Evolutionary conservation across 768 basidiomycete genomes (phyloP), one percentile per base, ranked within the genome.

Genomic region (Chlorophyllum brunneum): DNA sequence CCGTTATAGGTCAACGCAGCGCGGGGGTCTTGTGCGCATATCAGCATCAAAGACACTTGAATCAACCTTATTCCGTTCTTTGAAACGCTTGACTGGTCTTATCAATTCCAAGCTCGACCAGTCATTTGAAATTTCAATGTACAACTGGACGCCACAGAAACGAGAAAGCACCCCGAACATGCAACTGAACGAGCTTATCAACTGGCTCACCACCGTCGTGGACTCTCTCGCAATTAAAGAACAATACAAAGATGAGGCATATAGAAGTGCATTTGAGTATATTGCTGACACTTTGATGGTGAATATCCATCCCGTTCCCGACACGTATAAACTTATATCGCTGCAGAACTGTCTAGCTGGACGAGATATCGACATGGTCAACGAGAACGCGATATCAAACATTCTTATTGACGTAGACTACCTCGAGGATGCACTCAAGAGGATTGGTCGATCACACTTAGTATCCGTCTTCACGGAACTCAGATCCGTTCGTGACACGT

Each of bases 131-230:
- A 76, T 95, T 37, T 88, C 95, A 3, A 92, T 95, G 68, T 98
- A 98, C 65, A 85, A 95, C 61, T 98, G 94, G 94, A 88, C 86
- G 30, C 88, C 92, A 7, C 71, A 75, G 29, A 65, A 72, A 9
- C 80, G 82, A 29, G 86, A 90, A 63, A 76, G 79, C 53, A 82
- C 82, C 30, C 92, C 95, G 38, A 95, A 92, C 79, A 87, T 88
- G 80, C 98, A 98, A 68, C 77, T 98, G 2, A 88, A 92, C 65
- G 95, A 98, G 66, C 81, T 98, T 61, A 82, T 95, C 65, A 94
- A 93, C 65, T 99, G 95, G 89, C 77, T 98, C 47, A 95, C 88
- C 33, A 97, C 95, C 1, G 90, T 97, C 50, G 92, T 99, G 42
- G 97, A 98, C 66, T 92, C 83, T 54, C 83, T 86, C 58, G 80